phyloP scores from a whole-genome alignment of 108 stramenopile species.

The Epithemia pelagica region DNA sequence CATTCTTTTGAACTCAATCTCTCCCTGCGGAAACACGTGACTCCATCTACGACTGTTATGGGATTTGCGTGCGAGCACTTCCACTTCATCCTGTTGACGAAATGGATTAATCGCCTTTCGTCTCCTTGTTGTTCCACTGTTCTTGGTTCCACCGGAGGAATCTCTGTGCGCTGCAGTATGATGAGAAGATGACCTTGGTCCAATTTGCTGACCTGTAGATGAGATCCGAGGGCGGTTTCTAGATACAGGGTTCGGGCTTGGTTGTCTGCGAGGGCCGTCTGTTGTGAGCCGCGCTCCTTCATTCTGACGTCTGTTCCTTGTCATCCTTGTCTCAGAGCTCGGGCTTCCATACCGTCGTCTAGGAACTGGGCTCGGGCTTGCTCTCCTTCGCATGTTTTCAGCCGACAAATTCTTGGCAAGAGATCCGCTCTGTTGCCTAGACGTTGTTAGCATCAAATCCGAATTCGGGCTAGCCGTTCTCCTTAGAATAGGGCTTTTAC shows the following conservation, averaged over 20 bases:
- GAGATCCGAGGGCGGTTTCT: constrained; percentile 9
- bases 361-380: background rate
- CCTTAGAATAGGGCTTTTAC: background rate
- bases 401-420: background rate
- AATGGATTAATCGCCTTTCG: constrained; percentile 87
- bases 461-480: background rate
- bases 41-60: constrained; percentile 96
- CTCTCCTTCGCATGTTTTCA: background rate
- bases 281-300: background rate
- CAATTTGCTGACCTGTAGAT: background rate
- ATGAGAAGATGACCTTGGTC: background rate
- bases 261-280: background rate
- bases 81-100: constrained; percentile 83
- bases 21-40: constrained; percentile 94
- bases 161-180: background rate
- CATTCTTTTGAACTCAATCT: constrained; percentile 38
- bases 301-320: background rate
- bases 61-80: constrained; percentile 81
- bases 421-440: background rate
- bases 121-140: constrained; percentile 19
- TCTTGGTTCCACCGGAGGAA: constrained; percentile 7
- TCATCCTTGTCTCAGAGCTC: background rate
- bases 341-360: background rate
- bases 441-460: background rate
- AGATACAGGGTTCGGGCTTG: constrained; percentile 5